Evolutionary conservation across 2,329 filamentous ascomycete species (phyloP).

Genomic region (Pseudohalonectria lignicola): DNA sequence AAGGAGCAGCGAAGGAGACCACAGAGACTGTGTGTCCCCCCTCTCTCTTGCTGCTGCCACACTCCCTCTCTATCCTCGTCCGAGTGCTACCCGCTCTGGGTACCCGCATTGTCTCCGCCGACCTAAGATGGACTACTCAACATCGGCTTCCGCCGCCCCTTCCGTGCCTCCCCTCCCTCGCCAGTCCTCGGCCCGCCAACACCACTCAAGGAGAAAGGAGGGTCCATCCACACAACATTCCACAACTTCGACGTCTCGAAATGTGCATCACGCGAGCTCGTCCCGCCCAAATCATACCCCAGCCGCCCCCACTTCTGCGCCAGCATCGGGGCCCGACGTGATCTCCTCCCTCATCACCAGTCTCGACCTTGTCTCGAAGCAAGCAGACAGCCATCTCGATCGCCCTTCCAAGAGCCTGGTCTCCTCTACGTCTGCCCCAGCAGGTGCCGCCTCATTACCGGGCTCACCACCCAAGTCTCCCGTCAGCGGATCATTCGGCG

Average conservation of each 20-base stretch:
- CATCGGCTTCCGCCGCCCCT: too few species aligned
- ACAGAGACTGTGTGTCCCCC: too few species aligned
- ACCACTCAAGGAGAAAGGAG: background rate
- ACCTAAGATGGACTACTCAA: too few species aligned
- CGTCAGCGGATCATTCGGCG: conserved; percentile 47
- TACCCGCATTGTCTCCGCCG: too few species aligned
- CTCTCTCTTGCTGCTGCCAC: too few species aligned
- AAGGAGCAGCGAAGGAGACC: too few species aligned
- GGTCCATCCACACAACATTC: background rate
- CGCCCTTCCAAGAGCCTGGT: conserved; percentile 9
- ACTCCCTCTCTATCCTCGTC: too few species aligned
- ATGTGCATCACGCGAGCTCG: conserved; percentile 2
- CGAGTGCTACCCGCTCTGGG: too few species aligned
- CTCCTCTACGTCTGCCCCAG: too few species aligned
- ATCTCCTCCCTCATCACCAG: conserved; percentile 62
- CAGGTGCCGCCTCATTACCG: conserved; percentile 12
- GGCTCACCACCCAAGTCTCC: conserved; percentile 21
- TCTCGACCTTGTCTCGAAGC: conserved; percentile 55
- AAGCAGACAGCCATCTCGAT: conserved; percentile 61
- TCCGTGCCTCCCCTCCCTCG: conserved; percentile 1
- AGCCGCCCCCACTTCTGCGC: conserved; percentile 40
- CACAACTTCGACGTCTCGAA: background rate
- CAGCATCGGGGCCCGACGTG: conserved; percentile 42
- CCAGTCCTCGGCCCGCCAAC: conserved; percentile 1
- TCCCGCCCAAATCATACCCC: conserved; percentile 13